Evolutionary conservation across 225 moss, liverwort and hornwort genomes (phyloP), one percentile per base, ranked within the genome.

Genomic region (Bryum argenteum): DNA sequence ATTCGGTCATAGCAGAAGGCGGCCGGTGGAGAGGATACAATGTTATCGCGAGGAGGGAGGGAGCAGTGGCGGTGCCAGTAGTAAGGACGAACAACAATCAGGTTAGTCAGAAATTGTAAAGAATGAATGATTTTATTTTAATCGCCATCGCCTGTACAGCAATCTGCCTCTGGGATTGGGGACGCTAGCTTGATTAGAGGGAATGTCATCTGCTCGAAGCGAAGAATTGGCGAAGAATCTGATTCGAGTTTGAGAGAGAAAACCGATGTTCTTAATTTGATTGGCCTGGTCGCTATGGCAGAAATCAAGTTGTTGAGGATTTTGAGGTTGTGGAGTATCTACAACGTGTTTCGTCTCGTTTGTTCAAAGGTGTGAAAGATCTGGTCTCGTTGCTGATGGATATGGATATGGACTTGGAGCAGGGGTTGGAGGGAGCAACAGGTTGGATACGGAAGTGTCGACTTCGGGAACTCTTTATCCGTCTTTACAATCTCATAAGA

Each of bases 401-500:
- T 3, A 67, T 63, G 63, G 43, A 41, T 19, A 8, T 65, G 47
- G 66, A 21, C 40, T 18, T 66, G 66, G 70, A 79, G 41, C 66
- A 82, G 86, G 78, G 51, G 74, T 48, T 67, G 79, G 71, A 69
- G 70, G 62, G 80, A 83, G 41, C 75, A 78, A 67, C 54, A 42
- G 69, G 28, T 64, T 71, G 48, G 80, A 77, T 72, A 26, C 83
- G 41, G 78, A 83, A 76, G 81, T 81, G 9, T 83, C 78, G 59
- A 83, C 83, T 11, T 87, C 79, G 41, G 83, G 83, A 63, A 79
- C 67, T 33, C 71, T 87, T 17, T 87, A 87, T 71, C 81, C 87
- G 53, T 65, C 83, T n/a, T 53, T 65, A 69, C 78, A 41, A 60
- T 87, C 89, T 53, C 89, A 89, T 53, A 83, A 78, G 67, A 75